A percentile compares a stretch with the other conserved stretches of the same genome.
Conservation (phyloP, 768 basidiomycete genomes). For the Russula brevipes region DNA sequence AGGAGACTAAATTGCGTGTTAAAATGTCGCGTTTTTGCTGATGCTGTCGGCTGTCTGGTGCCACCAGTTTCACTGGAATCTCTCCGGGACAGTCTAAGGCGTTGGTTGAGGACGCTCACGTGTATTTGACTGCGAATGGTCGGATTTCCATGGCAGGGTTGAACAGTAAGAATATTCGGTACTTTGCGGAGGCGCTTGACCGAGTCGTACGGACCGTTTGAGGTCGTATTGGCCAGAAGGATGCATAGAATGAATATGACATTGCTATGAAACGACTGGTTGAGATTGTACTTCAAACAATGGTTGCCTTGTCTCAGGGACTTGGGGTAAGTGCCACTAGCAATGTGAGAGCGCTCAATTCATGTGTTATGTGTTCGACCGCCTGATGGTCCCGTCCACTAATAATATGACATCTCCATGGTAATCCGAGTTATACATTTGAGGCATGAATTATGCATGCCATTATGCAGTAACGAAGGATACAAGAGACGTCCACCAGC, state of each 20-base stretch:
- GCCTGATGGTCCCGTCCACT: background rate
- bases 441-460: too few species aligned
- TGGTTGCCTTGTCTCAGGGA: too few species aligned
- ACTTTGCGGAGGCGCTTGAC: conserved; percentile 70
- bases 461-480: background rate
- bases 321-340: background rate
- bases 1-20: background rate
- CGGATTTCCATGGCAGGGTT: conserved; percentile 94
- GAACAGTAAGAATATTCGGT: conserved; percentile 71
- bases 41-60: conserved; percentile 9
- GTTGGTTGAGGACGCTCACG: conserved; percentile 65
- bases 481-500: background rate
- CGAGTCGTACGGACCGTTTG: conserved; percentile 49
- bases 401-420: background rate
- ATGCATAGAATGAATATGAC: background rate
- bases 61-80: conserved; percentile 82
- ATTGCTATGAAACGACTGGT: background rate
- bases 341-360: background rate
- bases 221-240: background rate
- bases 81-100: conserved; percentile 57
- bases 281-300: background rate
- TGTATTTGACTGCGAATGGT: conserved; percentile 84
- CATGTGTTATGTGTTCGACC: background rate
- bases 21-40: conserved; percentile 12
- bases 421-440: background rate